A percentile compares a stretch with the other conserved stretches of the same genome.
Evolutionary conservation across 2,329 filamentous ascomycete genomes (phyloP).

Genomic region (Aphanocladium album): DNA sequence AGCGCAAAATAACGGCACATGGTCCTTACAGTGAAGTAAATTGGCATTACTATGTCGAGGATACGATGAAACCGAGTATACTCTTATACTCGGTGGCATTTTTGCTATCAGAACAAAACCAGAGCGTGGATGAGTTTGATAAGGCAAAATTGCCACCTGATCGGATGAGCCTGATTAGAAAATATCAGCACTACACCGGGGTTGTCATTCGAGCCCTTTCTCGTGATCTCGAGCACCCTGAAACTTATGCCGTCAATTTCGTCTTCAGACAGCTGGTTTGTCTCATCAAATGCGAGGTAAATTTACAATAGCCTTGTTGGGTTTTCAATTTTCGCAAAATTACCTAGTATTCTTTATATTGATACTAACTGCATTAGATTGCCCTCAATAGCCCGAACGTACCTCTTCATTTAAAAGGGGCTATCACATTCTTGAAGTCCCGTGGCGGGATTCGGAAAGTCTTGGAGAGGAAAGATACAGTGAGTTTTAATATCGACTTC

Average conservation of each 20-base stretch:
- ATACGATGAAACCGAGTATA: background rate
- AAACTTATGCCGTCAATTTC: background rate
- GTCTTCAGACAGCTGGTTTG: background rate
- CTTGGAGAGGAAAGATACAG: background rate
- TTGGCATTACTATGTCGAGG: background rate
- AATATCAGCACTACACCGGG: background rate
- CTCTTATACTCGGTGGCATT: background rate
- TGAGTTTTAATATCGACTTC: too few species aligned
- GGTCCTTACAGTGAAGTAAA: background rate
- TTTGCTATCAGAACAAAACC: background rate
- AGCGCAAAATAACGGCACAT: background rate
- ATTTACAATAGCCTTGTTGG: too few species aligned
- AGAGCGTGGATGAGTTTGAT: background rate
- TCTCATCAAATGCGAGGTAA: background rate
- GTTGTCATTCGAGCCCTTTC: background rate
- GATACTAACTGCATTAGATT: background rate
- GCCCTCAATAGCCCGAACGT: background rate
- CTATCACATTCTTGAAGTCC: background rate
- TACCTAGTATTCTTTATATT: too few species aligned
- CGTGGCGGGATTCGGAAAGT: background rate
- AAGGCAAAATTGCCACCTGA: background rate
- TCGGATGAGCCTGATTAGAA: background rate
- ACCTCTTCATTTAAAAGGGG: background rate
- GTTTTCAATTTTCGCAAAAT: too few species aligned
- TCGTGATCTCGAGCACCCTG: background rate